Conservation (phyloP, 1,284 basidiomycete genomes). For the Papiliotrema terrestris region DNA sequence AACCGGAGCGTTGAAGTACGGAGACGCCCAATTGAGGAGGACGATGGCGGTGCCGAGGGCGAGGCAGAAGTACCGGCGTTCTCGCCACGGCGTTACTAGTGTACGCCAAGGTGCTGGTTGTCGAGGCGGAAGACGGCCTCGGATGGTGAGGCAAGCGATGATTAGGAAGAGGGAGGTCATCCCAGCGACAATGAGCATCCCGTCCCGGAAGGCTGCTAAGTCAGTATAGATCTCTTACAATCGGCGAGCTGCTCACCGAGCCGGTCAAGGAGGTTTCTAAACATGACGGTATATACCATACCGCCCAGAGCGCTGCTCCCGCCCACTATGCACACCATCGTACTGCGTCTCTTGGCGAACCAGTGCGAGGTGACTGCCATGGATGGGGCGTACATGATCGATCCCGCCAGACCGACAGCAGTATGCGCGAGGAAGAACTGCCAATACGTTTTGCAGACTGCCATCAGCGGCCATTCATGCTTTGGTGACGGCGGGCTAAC, state of each 20-base stretch:
- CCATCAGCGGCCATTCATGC: not conserved
- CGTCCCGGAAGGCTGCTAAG: slow-evolving; percentile 36
- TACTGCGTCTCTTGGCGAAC: slow-evolving; percentile 37
- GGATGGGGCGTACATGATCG: slow-evolving; percentile 39
- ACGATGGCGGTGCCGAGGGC: slow-evolving; percentile 25
- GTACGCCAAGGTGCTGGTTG: slow-evolving; percentile 30
- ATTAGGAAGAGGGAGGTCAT: slow-evolving; percentile 40
- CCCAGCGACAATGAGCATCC: slow-evolving; percentile 40
- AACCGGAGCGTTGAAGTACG: slow-evolving; percentile 34
- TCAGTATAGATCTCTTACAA: not conserved
- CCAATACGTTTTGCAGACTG: slow-evolving; percentile 42
- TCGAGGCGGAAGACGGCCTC: slow-evolving; percentile 37
- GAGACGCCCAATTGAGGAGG: slow-evolving; percentile 33
- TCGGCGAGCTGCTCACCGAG: slow-evolving; percentile 21
- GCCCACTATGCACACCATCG: slow-evolving; percentile 41
- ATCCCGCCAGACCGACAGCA: slow-evolving; percentile 36
- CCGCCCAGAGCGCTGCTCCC: slow-evolving; percentile 41
- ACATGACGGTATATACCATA: slow-evolving; percentile 42
- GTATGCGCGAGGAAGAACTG: slow-evolving; percentile 44
- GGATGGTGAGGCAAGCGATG: slow-evolving; percentile 38
- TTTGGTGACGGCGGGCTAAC: slow-evolving; percentile 19
- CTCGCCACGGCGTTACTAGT: slow-evolving; percentile 33
- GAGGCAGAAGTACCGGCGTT: slow-evolving; percentile 26
- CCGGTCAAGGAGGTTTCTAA: slow-evolving; percentile 31
- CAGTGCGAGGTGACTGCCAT: slow-evolving; percentile 43